Conservation (phyloP, 805 yeast species). For the Hermanozyma aechmeae region DNA sequence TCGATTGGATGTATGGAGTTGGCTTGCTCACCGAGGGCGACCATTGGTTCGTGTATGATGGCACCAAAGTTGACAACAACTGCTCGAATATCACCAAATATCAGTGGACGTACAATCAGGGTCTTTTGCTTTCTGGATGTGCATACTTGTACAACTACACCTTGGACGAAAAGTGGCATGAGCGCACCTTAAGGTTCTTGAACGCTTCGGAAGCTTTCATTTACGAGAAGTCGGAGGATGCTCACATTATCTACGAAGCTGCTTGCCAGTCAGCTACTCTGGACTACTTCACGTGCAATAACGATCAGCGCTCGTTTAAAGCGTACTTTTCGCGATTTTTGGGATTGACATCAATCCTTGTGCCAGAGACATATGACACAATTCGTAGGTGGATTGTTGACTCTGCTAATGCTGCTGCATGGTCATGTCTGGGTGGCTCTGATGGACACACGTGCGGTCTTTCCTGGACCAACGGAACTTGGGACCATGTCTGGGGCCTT, state of each 20-base stretch:
- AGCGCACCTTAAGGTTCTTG: slow-evolving; percentile 47
- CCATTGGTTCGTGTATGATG: slow-evolving; percentile 60
- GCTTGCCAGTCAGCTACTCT: slow-evolving; percentile 59
- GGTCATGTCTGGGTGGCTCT: slow-evolving; percentile 10
- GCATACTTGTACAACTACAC: slow-evolving; percentile 78
- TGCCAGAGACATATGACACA: slow-evolving; percentile 44
- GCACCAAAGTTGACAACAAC: slow-evolving; percentile 49
- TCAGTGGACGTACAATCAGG: slow-evolving; percentile 87
- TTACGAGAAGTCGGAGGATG: slow-evolving; percentile 21
- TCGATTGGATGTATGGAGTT: slow-evolving; percentile 66
- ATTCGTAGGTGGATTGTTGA: slow-evolving; percentile 36
- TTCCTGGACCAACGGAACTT: slow-evolving; percentile 11
- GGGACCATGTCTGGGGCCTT: slow-evolving; percentile 11
- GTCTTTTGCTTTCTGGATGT: slow-evolving; percentile 66
- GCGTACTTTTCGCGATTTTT: slow-evolving; percentile 71
- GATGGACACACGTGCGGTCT: slow-evolving; percentile 15
- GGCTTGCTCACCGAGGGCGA: slow-evolving; percentile 36
- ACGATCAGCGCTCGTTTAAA: slow-evolving; percentile 88
- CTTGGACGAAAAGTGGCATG: slow-evolving; percentile 53
- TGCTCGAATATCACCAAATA: slow-evolving; percentile 51
- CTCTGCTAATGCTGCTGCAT: slow-evolving; percentile 21
- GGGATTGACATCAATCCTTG: slow-evolving; percentile 64
- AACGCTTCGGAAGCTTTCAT: slow-evolving; percentile 52
- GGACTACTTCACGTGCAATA: slow-evolving; percentile 45
- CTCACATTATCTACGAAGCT: slow-evolving; percentile 60